phyloP scores from a whole-genome alignment of 768 basidiomycete species.

The Lactarius indigo region DNA sequence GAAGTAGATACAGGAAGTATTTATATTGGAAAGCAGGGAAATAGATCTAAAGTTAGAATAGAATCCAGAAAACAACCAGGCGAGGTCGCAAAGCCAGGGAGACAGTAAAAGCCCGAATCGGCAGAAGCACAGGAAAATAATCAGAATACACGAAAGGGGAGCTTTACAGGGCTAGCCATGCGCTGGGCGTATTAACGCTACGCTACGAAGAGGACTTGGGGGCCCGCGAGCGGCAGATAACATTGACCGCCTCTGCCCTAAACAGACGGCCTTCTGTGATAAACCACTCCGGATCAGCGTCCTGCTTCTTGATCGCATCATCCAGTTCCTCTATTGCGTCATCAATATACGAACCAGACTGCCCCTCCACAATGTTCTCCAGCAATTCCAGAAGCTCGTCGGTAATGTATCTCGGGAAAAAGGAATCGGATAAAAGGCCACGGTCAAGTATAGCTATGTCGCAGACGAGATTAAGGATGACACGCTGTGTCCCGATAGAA shows the following conservation, averaged over 20 bases:
- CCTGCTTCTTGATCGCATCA: too few relatives aligned
- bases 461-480: slow-evolving; percentile 27
- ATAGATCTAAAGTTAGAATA: too few relatives aligned
- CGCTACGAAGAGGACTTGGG: too few relatives aligned
- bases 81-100: too few relatives aligned
- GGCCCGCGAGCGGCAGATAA: not conserved
- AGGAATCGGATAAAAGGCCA: not conserved
- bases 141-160: too few relatives aligned
- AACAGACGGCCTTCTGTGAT: not conserved
- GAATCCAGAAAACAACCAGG: too few relatives aligned
- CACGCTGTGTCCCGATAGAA: slow-evolving; percentile 17
- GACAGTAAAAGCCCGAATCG: too few relatives aligned
- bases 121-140: too few relatives aligned
- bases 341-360: not conserved
- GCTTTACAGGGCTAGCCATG: too few relatives aligned
- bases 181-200: too few relatives aligned
- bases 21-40: too few relatives aligned
- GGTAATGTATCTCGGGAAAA: not conserved
- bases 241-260: not conserved
- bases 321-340: not conserved
- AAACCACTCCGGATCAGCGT: not conserved
- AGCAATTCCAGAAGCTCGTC: slow-evolving; percentile 3
- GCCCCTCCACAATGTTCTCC: slow-evolving; percentile 1
- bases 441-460: slow-evolving; percentile 22
- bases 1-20: too few relatives aligned